Evolutionary conservation across 2,329 filamentous ascomycete genomes (phyloP).

Genomic region (Fusarium sp.): DNA sequence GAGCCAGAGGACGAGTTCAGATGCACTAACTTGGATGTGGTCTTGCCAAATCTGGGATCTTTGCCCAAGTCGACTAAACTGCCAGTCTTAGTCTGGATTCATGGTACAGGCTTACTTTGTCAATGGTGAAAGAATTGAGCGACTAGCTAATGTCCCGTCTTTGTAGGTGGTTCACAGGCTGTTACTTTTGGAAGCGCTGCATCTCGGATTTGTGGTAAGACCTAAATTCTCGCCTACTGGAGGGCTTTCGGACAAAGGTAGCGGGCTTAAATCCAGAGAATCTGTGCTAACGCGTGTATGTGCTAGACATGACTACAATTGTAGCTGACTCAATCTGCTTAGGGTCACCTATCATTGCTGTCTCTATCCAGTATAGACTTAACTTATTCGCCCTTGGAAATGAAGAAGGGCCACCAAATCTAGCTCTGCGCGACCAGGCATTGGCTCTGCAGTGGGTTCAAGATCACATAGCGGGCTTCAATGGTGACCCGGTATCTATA

Average conservation of each 20-base stretch:
- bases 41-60: slow-evolving; percentile 38
- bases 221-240: accelerated
- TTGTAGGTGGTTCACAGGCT: slow-evolving; percentile 54
- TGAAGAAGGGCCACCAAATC: slow-evolving; percentile 49
- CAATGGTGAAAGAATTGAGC: too few species aligned
- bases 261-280: too few species aligned
- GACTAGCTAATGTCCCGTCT: too few species aligned
- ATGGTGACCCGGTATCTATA: slow-evolving; percentile 45
- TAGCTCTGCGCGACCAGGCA: slow-evolving; percentile 51
- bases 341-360: slow-evolving; percentile 34
- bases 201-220: slow-evolving; percentile 55
- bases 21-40: slow-evolving; percentile 57
- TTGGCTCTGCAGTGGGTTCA: slow-evolving; percentile 48
- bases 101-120: slow-evolving; percentile 47
- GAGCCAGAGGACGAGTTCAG: slow-evolving; percentile 55
- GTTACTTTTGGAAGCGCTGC: slow-evolving; percentile 57
- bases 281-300: too few species aligned
- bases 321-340: slow-evolving; percentile 50
- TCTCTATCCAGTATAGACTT: slow-evolving; percentile 40
- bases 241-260: too few species aligned
- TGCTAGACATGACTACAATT: slow-evolving; percentile 42
- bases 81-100: slow-evolving; percentile 59
- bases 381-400: slow-evolving; percentile 56
- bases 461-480: slow-evolving; percentile 40
- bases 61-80: slow-evolving; percentile 10